These are phyloP conservation scores for grape (Vitis vinifera) DNA, from an alignment of 164 flowering plant genomes.

Conservation along the genomic window DNA sequence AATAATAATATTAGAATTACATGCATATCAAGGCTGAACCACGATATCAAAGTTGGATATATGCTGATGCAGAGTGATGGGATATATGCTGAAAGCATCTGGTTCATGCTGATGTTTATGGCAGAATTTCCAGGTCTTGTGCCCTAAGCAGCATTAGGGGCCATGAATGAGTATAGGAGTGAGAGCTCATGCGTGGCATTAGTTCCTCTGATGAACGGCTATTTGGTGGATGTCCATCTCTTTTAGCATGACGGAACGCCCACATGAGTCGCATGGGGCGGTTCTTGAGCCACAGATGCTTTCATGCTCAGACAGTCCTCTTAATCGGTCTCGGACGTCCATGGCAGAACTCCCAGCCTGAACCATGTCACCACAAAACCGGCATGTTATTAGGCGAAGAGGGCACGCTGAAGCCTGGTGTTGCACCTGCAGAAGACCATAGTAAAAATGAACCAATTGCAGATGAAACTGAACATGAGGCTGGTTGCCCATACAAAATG, in stretches of 20 bases:
- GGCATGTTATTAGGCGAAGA: constrained; percentile 76
- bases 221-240: constrained; percentile 96
- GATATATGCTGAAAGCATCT: too few relatives aligned
- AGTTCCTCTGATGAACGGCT: constrained; percentile 78
- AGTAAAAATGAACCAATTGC: neutral
- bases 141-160: neutral
- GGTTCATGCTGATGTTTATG: too few relatives aligned
- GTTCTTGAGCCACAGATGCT: constrained; percentile 92
- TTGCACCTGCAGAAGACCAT: constrained; percentile 53
- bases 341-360: constrained; percentile 69
- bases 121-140: too few relatives aligned
- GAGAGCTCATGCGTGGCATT: neutral
- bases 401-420: constrained; percentile 83
- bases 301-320: constrained; percentile 91
- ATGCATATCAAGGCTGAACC: too few relatives aligned
- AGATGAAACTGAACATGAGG: neutral
- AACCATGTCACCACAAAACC: constrained; percentile 95
- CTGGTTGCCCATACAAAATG: too few relatives aligned
- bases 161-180: neutral
- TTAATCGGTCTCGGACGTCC: constrained; percentile 70
- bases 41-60: too few relatives aligned
- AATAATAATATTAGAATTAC: too few relatives aligned
- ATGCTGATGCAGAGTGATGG: too few relatives aligned
- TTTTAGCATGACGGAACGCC: constrained; percentile 93
- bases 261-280: constrained; percentile 95